Conservation (phyloP, 208 protist genomes). For the Borovskyia barvae region DNA sequence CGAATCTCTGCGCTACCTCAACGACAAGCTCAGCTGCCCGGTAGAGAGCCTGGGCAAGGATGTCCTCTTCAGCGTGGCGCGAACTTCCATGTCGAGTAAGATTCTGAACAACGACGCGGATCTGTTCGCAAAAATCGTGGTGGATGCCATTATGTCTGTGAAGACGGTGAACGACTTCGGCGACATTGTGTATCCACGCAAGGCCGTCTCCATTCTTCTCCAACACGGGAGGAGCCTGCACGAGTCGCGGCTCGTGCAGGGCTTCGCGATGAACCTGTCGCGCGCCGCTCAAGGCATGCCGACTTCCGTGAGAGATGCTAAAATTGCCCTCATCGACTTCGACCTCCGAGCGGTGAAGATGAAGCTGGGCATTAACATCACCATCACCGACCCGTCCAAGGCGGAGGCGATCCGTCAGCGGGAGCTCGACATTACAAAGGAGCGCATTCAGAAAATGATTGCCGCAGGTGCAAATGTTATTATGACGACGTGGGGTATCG, state of each 20-base stretch:
- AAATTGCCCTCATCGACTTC: slow-evolving; percentile 99
- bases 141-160: slow-evolving; percentile 90
- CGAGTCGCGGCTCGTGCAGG: slow-evolving; percentile 93
- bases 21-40: slow-evolving; percentile 82
- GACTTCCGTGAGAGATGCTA: slow-evolving; percentile 92
- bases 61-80: slow-evolving; percentile 96
- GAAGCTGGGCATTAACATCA: slow-evolving; percentile 97
- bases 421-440: slow-evolving; percentile 98
- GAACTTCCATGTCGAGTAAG: slow-evolving; percentile 99
- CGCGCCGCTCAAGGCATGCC: slow-evolving; percentile 98
- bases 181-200: slow-evolving; percentile 97
- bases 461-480: slow-evolving; percentile 98
- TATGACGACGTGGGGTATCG: slow-evolving; percentile 99
- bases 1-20: slow-evolving; percentile 96
- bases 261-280: slow-evolving; percentile 97
- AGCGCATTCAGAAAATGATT: slow-evolving; percentile 97
- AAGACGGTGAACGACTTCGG: slow-evolving; percentile 92
- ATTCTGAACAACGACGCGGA: slow-evolving; percentile 96
- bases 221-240: slow-evolving; percentile 95
- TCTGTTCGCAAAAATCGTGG: slow-evolving; percentile 97
- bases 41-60: slow-evolving; percentile 94
- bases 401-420: slow-evolving; percentile 96
- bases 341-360: slow-evolving; percentile 97
- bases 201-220: slow-evolving; percentile 98
- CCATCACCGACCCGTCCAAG: slow-evolving; percentile 97